Evolutionary conservation across 2,329 filamentous ascomycete species (phyloP), one percentile per base, ranked within the genome.

Genomic region (Pleomassaria siparia): DNA sequence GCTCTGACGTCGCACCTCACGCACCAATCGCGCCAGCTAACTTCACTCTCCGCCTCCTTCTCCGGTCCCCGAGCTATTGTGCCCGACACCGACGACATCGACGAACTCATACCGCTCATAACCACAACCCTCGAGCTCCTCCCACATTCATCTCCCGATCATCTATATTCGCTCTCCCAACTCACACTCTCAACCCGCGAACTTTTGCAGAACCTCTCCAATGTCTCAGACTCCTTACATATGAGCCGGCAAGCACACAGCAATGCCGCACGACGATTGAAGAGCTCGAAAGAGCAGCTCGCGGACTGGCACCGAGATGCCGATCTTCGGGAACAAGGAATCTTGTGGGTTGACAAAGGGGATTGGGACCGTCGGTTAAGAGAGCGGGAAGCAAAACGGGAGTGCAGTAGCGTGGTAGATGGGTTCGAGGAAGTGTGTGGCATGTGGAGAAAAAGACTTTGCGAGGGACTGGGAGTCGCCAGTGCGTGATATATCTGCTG

Each of bases 371-470:
- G 86, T 57, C 81, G 87, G 45, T 71, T 96, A 28, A 77, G 82
- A 54, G 85, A 84, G 44, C 81, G 92, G 45, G 91, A 95, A 69
- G 95, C 91, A 53, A 90, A 88, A 7, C 80, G 80, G 18, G 88
- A 92, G 12, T 97, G 94, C 70, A 80, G 85, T 4, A 90, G 95
- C 51, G 91, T 99, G 1, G 86, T 96, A 26, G 86, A 87, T 37
- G 94, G 94, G 0, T 97, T 99, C 63, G 92, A 96, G 70, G 86
- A 91, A 65, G 85, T 92, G 1, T 96, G 91, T 72, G 86, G 91
- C 47, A 82, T 83, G 47, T 94, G 91, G 88, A 83, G 91, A 65
- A 84, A 85, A 63, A 82, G 87, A 57, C 73, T 95, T 40, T 80
- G 91, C 36, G 69, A 69, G 44, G 64, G 68, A 8, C 47, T 71